Percentiles rank a stretch among this genome's conserved stretches.
Evolutionary conservation across 1,139 yeast genomes (phyloP).

Genomic region (Pichia sp.): DNA sequence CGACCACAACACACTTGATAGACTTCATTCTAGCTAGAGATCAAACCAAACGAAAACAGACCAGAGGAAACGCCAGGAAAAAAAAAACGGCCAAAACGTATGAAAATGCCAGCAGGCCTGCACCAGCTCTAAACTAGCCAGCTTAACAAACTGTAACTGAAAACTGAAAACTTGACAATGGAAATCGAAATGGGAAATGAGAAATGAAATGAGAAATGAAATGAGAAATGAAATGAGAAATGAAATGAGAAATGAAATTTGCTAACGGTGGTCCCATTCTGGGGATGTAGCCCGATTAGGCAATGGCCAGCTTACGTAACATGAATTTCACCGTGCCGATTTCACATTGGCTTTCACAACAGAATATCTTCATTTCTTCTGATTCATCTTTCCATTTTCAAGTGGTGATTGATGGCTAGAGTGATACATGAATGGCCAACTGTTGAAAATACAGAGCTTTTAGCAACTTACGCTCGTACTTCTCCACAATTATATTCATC

Average conservation of each 20-base stretch:
- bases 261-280: neutral
- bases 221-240: too few species aligned
- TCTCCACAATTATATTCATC: slow-evolving; percentile 14
- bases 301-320: neutral
- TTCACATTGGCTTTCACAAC: neutral
- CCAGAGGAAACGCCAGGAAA: neutral
- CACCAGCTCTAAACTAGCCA: neutral
- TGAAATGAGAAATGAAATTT: too few species aligned
- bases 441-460: slow-evolving; percentile 18
- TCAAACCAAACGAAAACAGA: neutral
- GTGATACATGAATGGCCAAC: slow-evolving; percentile 13
- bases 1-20: slow-evolving; percentile 91
- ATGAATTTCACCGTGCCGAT: neutral
- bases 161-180: neutral
- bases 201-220: too few species aligned
- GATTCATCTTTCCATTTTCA: neutral
- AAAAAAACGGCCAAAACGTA: neutral
- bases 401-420: neutral
- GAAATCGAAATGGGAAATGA: too few species aligned
- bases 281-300: neutral
- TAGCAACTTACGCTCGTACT: slow-evolving; percentile 12
- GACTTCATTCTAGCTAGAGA: slow-evolving; percentile 50
- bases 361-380: neutral
- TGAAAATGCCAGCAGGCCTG: neutral
- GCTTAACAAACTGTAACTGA: neutral